Base-by-base conservation (phyloP, 148 eudicot species). In the Tetragonia tetragonoides region DNA sequence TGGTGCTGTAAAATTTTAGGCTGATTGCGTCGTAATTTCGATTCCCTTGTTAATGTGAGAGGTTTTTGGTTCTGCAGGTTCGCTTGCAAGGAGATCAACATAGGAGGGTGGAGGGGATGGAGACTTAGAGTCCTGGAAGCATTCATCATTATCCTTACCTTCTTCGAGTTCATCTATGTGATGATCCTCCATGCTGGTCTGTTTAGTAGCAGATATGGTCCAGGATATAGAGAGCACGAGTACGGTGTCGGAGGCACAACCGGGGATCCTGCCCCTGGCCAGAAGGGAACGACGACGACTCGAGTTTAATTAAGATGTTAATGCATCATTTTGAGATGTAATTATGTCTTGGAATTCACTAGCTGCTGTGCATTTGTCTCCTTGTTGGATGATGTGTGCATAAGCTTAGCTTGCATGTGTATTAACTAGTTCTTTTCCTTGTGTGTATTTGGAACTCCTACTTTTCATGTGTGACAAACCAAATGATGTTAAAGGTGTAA, bases 51-150 rank as follows among this genome's bases (percentile, higher is more conserved):
- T 28, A 28, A 28, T 28, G 34, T 28, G 34, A 28, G 34, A 28
- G 34, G 34, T 28, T 64, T 11, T 23, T n/a, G 72, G 23, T 20
- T 68, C 16, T 53, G 66, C 79, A 91, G 97, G 80, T 85, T 93
- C 78, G 97, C 97, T 37, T 89, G 95, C 86, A 93, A 93, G 79
- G 87, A 93, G 79, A 93, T 93, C 72, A 69, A 67, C 69, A 40
- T 89, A 5, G 90, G 92, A 64, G 95, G 95, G 6, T 72, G 88
- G 81, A 89, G 97, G 78, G 97, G 93, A 0, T 93, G 97, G 97
- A 90, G 93, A 81, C 87, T 93, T 3, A 89, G 70, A 76, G 78
- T 88, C 14, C 59, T 93, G 5, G 97, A 93, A 77, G 95, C 86
- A 0, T 89, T 93, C 57, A 77, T 88, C 8, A 89, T 93, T 73